Base-by-base conservation (phyloP, 2,329 filamentous ascomycete species). In the Verticillium tricorpus region DNA sequence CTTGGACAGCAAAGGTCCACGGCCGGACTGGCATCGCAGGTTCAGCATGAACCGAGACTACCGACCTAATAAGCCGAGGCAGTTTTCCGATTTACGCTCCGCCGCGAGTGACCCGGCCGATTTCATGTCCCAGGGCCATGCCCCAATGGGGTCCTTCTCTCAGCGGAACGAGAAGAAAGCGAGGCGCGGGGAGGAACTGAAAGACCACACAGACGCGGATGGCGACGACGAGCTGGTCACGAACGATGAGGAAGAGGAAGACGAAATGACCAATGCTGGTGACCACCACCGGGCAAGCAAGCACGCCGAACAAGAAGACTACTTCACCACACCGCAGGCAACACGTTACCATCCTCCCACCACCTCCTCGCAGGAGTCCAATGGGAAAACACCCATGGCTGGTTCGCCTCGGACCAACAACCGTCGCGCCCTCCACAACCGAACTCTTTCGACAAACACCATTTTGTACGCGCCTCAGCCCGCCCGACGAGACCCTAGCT, bases 211-310 rank as follows among this genome's bases (percentile, higher is more conserved):
- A 0, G 92, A 95, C 69, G 91, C 89, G 7, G 92, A 96, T 71
- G 92, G 92, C 0, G 93, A 97, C 69, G 93, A 97, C 69, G 93
- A 97, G 73, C 79, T 93, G n/a, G 84, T 91, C 14, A 93, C 90
- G 3, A 91, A 93, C 61, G 90, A 92, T 61, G 90, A 93, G 61
- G 86, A 88, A 35, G 84, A 89, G 52, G 82, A 86, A 58, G 78
- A 81, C 17, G 75, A 71, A 70, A 72, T 76, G 69, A 78, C 78
- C 66, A 77, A 82, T 67, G 72, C 70, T n/a, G 72, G 69, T 19
- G 71, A 76, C 61, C 62, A 39, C 58, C 63, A 63, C 32, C 57
- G 57, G 8, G 22, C n/a, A 11, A 11, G 45, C 57, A 60, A 58
- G 39, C 63, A 65, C 39, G 60, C 59, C 8, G 62, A 65, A 52